Evolutionary conservation across 2,329 filamentous ascomycete genomes (phyloP), one percentile per base, ranked within the genome.

Genomic region (Cordyceps tenuipes): DNA sequence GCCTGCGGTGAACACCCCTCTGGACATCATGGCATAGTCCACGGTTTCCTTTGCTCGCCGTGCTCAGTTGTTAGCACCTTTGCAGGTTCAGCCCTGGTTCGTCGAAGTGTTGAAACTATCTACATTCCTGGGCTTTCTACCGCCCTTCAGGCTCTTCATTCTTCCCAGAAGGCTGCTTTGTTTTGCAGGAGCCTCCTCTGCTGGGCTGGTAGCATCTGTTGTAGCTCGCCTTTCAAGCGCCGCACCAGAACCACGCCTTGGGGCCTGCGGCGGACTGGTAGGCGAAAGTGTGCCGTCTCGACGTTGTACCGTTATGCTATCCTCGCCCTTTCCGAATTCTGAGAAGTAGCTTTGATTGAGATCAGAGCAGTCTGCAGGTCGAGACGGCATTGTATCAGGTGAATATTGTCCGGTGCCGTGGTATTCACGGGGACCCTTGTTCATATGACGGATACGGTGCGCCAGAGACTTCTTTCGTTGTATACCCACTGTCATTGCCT

Each of bases 401-500:
- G 78, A 76, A 21, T 75, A 72, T 41, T 73, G 73, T 0, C 83
- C 80, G 64, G 80, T 85, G 83, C 31, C 77, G 26, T 77, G 76
- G 61, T 80, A 82, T 26, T 84, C 81, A 54, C 85, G 83, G 9
- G 82, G 82, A n/a, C 82, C 82, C 63, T 86, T 86, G 71, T 87
- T 90, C 68, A 95, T 91, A 64, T 90, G 88, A 46, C 91, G 88
- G 71, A 99, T 88, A 60, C 92, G 89, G 71, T 97, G 91, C 3
- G 91, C 94, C 62, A 99, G 79, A 31, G 92, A 97, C 78, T 97
- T 97, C 81, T 97, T 97, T 62, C 94, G 86, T 65, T 88, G 85
- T 47, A 99, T 74, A 5, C 88, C 88, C 7, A 76, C 75, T 23
- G 80, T 73, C 59, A 76, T 70, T 61, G 82, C 81, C 50, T 87